Conservation (phyloP, 495 filamentous ascomycete genomes). For the Penicillium turbatum region DNA sequence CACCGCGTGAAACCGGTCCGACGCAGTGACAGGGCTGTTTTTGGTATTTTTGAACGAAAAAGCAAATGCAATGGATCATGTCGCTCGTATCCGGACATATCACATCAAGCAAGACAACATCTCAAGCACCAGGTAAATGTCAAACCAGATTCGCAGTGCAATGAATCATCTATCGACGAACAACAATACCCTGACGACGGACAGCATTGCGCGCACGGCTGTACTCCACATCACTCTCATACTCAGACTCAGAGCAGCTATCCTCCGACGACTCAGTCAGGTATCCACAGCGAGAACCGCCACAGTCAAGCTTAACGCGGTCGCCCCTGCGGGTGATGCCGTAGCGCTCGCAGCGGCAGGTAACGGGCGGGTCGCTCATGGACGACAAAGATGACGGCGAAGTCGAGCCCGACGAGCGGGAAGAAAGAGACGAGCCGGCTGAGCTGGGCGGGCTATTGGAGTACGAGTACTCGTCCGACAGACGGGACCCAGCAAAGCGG, state of each 20-base stretch:
- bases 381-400: slow-evolving; percentile 68
- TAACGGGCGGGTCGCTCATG: slow-evolving; percentile 64
- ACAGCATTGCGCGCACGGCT: slow-evolving; percentile 42
- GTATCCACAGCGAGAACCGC: slow-evolving; percentile 79
- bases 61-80: slow-evolving; percentile 17
- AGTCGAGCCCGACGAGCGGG: slow-evolving; percentile 67
- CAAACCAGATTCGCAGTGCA: neutral
- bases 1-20: slow-evolving; percentile 21
- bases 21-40: slow-evolving; percentile 24
- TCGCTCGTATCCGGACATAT: slow-evolving; percentile 8
- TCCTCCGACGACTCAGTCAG: slow-evolving; percentile 53
- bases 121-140: neutral
- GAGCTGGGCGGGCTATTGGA: slow-evolving; percentile 66
- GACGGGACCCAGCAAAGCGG: slow-evolving; percentile 65
- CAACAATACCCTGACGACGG: slow-evolving; percentile 74
- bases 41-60: slow-evolving; percentile 12
- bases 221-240: slow-evolving; percentile 59
- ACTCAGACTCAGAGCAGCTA: slow-evolving; percentile 46
- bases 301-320: slow-evolving; percentile 91
- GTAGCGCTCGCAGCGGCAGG: slow-evolving; percentile 89
- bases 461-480: slow-evolving; percentile 66
- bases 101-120: slow-evolving; percentile 9
- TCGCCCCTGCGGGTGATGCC: slow-evolving; percentile 90
- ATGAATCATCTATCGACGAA: slow-evolving; percentile 48
- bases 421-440: slow-evolving; percentile 67